These are phyloP conservation scores for Chenopodium suecicum DNA, from an alignment of 148 eudicot genomes.

Conservation along the genomic window DNA sequence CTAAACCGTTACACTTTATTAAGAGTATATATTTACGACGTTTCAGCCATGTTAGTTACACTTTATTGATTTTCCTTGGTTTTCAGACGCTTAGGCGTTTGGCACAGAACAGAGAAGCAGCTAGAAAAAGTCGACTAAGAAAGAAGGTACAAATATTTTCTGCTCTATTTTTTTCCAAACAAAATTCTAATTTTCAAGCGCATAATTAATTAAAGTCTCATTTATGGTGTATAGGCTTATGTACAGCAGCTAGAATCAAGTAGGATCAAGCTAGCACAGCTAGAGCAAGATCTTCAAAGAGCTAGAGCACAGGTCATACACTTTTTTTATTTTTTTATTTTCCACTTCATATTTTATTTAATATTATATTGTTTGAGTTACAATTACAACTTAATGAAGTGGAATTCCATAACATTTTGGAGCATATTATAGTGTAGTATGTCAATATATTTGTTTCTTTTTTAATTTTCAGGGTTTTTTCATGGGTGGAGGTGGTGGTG, in stretches of 20 bases:
- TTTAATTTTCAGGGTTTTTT: constrained; percentile 60
- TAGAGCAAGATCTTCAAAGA: constrained; percentile 87
- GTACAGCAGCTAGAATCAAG: constrained; percentile 93
- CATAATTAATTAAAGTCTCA: too few relatives aligned
- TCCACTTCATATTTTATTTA: not conserved
- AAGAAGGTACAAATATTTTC: constrained; percentile 49
- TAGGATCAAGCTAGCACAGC: constrained; percentile 79
- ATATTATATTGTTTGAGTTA: not conserved
- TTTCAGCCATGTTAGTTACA: not conserved
- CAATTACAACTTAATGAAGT: not conserved
- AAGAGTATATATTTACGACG: not conserved
- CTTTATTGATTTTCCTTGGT: not conserved
- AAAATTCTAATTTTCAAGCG: not conserved
- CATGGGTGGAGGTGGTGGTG: constrained; percentile 67
- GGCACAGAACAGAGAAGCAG: constrained; percentile 99
- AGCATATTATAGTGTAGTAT: not conserved
- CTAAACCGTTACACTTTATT: not conserved
- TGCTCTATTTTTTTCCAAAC: too few relatives aligned
- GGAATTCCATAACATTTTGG: not conserved
- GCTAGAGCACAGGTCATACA: constrained; percentile 74
- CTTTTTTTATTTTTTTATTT: not conserved
- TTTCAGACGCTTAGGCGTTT: constrained; percentile 83
- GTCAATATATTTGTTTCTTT: constrained; percentile 1
- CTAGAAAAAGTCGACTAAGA: constrained; percentile 89
- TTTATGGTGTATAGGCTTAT: constrained; percentile 54